These are phyloP conservation scores for Arabidopsis hybrid DNA, from an alignment of 441 rosid genomes.

Conservation along the genomic window DNA sequence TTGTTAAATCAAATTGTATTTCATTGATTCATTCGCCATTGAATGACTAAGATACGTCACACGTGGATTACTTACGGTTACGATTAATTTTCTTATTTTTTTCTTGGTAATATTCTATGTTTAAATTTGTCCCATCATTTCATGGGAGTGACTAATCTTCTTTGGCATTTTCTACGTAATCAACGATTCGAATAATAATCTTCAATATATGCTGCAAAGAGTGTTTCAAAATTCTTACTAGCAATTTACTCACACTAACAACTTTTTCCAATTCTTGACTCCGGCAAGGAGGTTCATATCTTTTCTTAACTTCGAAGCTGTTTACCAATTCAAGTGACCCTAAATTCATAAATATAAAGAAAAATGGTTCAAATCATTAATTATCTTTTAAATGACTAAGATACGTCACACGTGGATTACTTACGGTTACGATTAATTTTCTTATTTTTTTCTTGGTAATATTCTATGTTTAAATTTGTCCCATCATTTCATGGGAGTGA, in stretches of 20 bases:
- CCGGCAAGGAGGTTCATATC: conserved; percentile 1
- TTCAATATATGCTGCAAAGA: conserved; percentile 41
- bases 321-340: conserved; percentile 7
- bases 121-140: not conserved
- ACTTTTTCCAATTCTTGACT: conserved; percentile 28
- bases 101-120: not conserved
- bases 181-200: not conserved
- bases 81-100: not conserved
- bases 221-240: conserved; percentile 6
- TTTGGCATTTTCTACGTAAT: conserved; percentile 29
- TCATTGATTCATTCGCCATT: not conserved
- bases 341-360: not conserved
- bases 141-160: too few relatives aligned
- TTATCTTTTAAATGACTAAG: conserved; percentile 5
- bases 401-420: conserved; percentile 7
- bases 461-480: not conserved
- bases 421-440: not conserved
- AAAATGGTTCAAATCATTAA: not conserved
- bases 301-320: conserved; percentile 24
- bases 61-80: not conserved
- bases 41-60: conserved; percentile 9
- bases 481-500: not conserved
- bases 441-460: not conserved
- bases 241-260: conserved; percentile 35
- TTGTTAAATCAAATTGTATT: conserved; percentile 16